These are phyloP conservation scores for Tulasnella sp. DNA, from an alignment of 768 basidiomycete species.

Conservation along the genomic window DNA sequence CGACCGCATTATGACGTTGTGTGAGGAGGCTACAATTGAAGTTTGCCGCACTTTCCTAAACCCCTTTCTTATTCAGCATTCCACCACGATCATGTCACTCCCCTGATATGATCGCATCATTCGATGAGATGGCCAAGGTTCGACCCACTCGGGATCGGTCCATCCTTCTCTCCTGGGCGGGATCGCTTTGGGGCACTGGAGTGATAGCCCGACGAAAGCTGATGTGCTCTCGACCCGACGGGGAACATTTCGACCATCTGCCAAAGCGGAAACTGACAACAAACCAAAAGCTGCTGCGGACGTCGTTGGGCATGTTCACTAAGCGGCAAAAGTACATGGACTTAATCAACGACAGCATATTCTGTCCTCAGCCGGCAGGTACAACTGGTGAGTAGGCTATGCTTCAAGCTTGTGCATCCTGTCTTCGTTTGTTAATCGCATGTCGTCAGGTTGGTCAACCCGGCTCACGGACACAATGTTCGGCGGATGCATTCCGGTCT, in stretches of 20 bases:
- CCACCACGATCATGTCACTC: conserved; percentile 25
- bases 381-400: conserved; percentile 15
- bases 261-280: not conserved
- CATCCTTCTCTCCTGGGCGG: conserved; percentile 23
- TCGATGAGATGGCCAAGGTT: conserved; percentile 19
- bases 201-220: conserved; percentile 21
- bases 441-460: conserved; percentile 25
- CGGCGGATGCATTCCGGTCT: conserved; percentile 33
- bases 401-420: too few relatives aligned
- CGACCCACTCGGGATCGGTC: conserved; percentile 21
- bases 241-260: conserved; percentile 14
- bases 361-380: conserved; percentile 26
- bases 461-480: conserved; percentile 30
- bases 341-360: conserved; percentile 22
- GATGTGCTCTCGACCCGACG: conserved; percentile 22
- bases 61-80: conserved; percentile 6
- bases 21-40: not conserved
- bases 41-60: not conserved
- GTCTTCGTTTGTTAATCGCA: not conserved
- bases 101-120: conserved; percentile 19
- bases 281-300: conserved; percentile 11
- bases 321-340: conserved; percentile 20
- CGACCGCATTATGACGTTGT: conserved; percentile 27
- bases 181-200: conserved; percentile 27
- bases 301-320: conserved; percentile 18